A percentile compares a stretch with the other conserved stretches of the same genome.
These are phyloP conservation scores for Amanita phalloides DNA, from an alignment of 768 basidiomycete genomes.

Conservation along the genomic window DNA sequence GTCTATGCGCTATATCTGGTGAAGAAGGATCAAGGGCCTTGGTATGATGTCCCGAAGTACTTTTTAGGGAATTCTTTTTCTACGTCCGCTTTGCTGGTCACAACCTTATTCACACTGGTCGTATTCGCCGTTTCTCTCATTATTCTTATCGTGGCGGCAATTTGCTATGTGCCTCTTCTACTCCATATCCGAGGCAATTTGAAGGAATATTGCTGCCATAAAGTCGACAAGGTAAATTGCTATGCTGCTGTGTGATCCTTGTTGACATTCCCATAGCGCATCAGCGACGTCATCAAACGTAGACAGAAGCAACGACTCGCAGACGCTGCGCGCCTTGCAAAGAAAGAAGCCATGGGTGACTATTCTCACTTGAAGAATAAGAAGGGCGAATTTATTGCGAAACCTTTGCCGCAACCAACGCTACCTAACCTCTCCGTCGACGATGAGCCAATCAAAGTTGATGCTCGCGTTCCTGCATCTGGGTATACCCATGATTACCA, in stretches of 20 bases:
- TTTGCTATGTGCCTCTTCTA: conserved; percentile 89
- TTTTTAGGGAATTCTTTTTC: conserved; percentile 66
- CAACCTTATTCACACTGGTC: conserved; percentile 84
- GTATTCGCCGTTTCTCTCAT: conserved; percentile 81
- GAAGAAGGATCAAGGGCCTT: conserved; percentile 33
- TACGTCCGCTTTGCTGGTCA: conserved; percentile 76
- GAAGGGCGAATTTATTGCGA: conserved; percentile 75
- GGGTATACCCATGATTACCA: conserved; percentile 46
- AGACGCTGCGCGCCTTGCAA: conserved; percentile 71
- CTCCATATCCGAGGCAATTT: conserved; percentile 95
- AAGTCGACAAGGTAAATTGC: conserved; percentile 81
- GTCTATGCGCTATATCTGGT: conserved; percentile 26
- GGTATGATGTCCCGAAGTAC: conserved; percentile 70
- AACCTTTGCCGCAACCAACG: conserved; percentile 86
- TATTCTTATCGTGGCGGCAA: conserved; percentile 71
- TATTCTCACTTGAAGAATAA: conserved; percentile 88
- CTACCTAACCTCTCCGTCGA: conserved; percentile 87
- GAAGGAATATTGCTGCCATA: conserved; percentile 99
- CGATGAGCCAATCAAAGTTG: conserved; percentile 50
- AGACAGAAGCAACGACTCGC: conserved; percentile 79
- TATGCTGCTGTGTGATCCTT: not conserved
- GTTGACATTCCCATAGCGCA: conserved; percentile 45
- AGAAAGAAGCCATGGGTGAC: conserved; percentile 88
- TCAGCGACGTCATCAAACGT: conserved; percentile 86
- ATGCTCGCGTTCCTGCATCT: conserved; percentile 41